Percentiles rank a stretch among this genome's conserved stretches.
Evolutionary conservation across 345 rosid genomes (phyloP).

Genomic region (Adansonia digitata): DNA sequence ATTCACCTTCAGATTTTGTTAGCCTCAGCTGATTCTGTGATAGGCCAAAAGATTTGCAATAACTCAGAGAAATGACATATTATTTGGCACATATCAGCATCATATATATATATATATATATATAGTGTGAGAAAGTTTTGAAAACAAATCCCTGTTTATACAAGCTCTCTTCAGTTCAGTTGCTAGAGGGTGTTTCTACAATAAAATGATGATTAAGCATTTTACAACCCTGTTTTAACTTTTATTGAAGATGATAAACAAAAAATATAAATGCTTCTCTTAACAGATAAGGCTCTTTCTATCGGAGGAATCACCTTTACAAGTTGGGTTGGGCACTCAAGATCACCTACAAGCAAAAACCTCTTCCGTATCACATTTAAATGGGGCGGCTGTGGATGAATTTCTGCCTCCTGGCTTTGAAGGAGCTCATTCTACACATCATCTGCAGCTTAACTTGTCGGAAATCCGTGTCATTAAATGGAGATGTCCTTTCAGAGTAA

Average conservation of each 20-base stretch:
- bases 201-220: neutral
- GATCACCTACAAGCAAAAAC: slow-evolving; percentile 95
- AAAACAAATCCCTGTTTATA: neutral
- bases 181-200: slow-evolving; percentile 5
- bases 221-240: neutral
- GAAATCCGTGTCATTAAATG: slow-evolving; percentile 72
- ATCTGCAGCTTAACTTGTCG: slow-evolving; percentile 46
- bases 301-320: slow-evolving; percentile 88
- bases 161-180: neutral
- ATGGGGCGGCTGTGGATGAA: slow-evolving; percentile 21
- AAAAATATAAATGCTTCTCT: slow-evolving; percentile 13
- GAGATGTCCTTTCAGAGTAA: slow-evolving; percentile 55
- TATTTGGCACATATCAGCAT: too few species aligned
- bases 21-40: neutral
- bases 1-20: neutral
- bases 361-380: slow-evolving; percentile 45
- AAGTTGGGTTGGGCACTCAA: slow-evolving; percentile 69
- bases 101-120: too few species aligned
- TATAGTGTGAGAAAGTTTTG: neutral
- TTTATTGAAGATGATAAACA: neutral
- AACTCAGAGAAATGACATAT: neutral
- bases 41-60: neutral
- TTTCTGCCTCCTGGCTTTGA: slow-evolving; percentile 68
- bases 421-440: slow-evolving; percentile 46
- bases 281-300: slow-evolving; percentile 13